Conservation (phyloP, 768 basidiomycete species). For the Tricholoma furcatifolium region DNA sequence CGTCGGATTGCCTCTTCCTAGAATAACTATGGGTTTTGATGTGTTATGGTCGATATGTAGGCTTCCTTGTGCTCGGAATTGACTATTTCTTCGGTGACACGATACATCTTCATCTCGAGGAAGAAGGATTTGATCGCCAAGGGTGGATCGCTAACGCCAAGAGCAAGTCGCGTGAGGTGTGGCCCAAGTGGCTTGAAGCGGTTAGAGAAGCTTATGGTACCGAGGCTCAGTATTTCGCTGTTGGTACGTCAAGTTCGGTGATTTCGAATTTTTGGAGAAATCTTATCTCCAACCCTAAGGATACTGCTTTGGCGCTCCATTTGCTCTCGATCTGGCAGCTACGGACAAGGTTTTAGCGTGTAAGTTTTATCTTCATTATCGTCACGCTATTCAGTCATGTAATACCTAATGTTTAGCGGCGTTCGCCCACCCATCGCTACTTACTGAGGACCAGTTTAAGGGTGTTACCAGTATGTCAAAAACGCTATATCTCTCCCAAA, state of each 20-base stretch:
- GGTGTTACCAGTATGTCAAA: slow-evolving; percentile 44
- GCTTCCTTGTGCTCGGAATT: slow-evolving; percentile 55
- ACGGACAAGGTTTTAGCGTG: slow-evolving; percentile 49
- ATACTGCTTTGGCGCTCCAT: slow-evolving; percentile 60
- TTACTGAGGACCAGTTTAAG: slow-evolving; percentile 47
- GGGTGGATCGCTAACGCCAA: slow-evolving; percentile 41
- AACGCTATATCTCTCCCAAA: neutral
- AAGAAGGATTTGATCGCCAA: slow-evolving; percentile 34
- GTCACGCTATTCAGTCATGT: neutral
- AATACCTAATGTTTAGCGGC: slow-evolving; percentile 33
- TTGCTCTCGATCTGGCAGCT: slow-evolving; percentile 43
- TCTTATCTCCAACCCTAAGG: slow-evolving; percentile 28
- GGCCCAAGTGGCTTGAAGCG: slow-evolving; percentile 52
- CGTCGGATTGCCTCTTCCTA: neutral
- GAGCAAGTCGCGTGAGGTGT: slow-evolving; percentile 33
- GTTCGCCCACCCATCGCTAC: slow-evolving; percentile 53
- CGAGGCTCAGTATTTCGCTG: slow-evolving; percentile 41
- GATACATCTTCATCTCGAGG: slow-evolving; percentile 36
- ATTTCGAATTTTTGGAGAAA: neutral
- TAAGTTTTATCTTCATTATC: slow-evolving; percentile 15
- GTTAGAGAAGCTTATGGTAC: slow-evolving; percentile 50
- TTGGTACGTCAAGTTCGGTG: slow-evolving; percentile 31
- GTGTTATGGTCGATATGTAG: slow-evolving; percentile 28
- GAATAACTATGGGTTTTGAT: neutral
- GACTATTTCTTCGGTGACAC: slow-evolving; percentile 68